A percentile compares a stretch with the other conserved stretches of the same genome.
phyloP scores from a whole-genome alignment of 495 filamentous ascomycete species.

The Aspergillus homomorphus region DNA sequence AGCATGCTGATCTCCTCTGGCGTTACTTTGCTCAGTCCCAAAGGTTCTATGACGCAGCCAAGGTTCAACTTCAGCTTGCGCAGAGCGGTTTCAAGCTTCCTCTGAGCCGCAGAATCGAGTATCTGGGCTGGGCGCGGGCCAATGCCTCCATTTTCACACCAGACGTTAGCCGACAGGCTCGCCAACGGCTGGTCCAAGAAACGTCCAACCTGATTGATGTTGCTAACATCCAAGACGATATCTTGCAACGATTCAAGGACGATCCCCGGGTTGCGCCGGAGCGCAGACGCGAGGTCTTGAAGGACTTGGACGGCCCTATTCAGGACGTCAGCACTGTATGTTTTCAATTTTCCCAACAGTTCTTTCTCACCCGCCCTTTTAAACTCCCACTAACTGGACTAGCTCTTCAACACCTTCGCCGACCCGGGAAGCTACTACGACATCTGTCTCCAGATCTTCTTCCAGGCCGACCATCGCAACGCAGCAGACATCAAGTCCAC shows the following conservation, averaged over 20 bases:
- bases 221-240: constrained; percentile 90
- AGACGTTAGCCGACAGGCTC: constrained; percentile 68
- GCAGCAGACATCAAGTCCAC: constrained; percentile 73
- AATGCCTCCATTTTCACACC: constrained; percentile 75
- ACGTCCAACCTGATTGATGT: constrained; percentile 86
- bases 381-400: constrained; percentile 40
- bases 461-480: constrained; percentile 83
- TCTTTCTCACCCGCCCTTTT: neutral
- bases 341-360: constrained; percentile 11
- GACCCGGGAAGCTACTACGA: constrained; percentile 89
- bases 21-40: constrained; percentile 77
- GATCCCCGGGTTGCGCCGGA: constrained; percentile 64
- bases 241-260: constrained; percentile 72
- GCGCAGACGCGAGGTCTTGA: constrained; percentile 57
- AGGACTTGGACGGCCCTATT: constrained; percentile 69
- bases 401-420: constrained; percentile 89
- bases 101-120: constrained; percentile 78
- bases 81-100: constrained; percentile 72
- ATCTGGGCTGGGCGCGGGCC: constrained; percentile 80
- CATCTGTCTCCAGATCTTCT: constrained; percentile 86
- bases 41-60: constrained; percentile 78
- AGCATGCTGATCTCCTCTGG: constrained; percentile 90
- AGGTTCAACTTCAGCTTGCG: constrained; percentile 79
- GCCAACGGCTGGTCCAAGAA: constrained; percentile 75
- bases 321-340: constrained; percentile 70